phyloP scores from a whole-genome alignment of 331 rosid species.

The Malus hybrid region DNA sequence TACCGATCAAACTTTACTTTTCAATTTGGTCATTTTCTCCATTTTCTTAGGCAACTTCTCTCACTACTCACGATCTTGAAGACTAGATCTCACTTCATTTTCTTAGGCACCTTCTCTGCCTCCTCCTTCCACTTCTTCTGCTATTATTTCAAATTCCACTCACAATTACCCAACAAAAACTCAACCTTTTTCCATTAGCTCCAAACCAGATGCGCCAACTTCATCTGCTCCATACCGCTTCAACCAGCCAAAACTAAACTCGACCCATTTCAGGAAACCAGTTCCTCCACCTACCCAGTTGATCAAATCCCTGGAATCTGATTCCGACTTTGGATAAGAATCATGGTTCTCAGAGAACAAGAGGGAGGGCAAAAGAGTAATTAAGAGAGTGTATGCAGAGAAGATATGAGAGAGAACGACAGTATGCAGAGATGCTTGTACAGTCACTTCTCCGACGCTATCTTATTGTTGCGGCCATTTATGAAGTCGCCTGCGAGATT shows the following conservation, averaged over 20 bases:
- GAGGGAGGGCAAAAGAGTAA: not conserved
- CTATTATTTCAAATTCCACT: not conserved
- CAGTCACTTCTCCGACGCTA: not conserved
- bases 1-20: too few species aligned
- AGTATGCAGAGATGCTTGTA: not conserved
- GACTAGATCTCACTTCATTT: not conserved
- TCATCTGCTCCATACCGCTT: not conserved
- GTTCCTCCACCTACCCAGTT: constrained; percentile 5
- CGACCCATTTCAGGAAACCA: not conserved
- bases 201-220: not conserved
- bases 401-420: not conserved
- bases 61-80: not conserved
- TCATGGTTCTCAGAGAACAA: not conserved
- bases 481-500: constrained; percentile 37
- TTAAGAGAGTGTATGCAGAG: not conserved
- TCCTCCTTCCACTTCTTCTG: not conserved
- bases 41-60: too few species aligned
- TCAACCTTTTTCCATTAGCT: not conserved
- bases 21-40: too few species aligned
- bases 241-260: not conserved
- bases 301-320: constrained; percentile 8
- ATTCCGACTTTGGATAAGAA: not conserved
- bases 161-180: not conserved
- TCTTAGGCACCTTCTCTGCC: not conserved
- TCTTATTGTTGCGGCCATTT: constrained; percentile 1